Evolutionary conservation across 176 grass and related monocot species (phyloP).

Genomic region (Ensete ventricosum): DNA sequence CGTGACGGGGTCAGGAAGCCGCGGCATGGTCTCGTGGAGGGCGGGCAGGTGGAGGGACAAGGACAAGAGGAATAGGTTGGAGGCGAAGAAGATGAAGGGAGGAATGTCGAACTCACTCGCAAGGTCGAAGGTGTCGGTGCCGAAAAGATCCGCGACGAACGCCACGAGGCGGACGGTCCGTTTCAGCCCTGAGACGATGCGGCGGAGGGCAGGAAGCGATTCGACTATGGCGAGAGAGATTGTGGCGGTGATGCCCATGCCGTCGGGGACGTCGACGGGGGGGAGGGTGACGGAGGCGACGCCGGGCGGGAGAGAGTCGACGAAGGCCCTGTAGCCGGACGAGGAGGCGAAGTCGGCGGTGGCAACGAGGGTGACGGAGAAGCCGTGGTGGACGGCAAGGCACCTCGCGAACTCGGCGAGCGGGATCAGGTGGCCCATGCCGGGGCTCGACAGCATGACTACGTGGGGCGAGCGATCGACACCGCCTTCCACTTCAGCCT

Average conservation of each 20-base stretch:
- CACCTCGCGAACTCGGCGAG: slow-evolving; percentile 28
- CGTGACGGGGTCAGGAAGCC: slow-evolving; percentile 38
- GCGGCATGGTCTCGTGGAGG: slow-evolving; percentile 27
- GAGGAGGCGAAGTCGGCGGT: slow-evolving; percentile 43
- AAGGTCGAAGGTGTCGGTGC: slow-evolving; percentile 21
- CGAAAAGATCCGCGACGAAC: slow-evolving; percentile 38
- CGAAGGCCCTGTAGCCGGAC: slow-evolving; percentile 5
- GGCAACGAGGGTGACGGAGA: slow-evolving; percentile 39
- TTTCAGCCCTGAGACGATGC: slow-evolving; percentile 6
- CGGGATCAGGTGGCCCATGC: slow-evolving; percentile 41
- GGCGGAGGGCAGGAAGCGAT: slow-evolving; percentile 25
- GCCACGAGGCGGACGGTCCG: slow-evolving; percentile 10
- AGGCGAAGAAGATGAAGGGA: slow-evolving; percentile 36
- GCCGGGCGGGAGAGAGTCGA: slow-evolving; percentile 22
- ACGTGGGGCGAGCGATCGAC: slow-evolving; percentile 20
- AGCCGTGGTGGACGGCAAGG: slow-evolving; percentile 23
- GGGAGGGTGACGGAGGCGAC: slow-evolving; percentile 40
- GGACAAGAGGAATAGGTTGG: slow-evolving; percentile 25
- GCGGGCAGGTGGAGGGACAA: slow-evolving; percentile 20
- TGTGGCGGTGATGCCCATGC: slow-evolving; percentile 17
- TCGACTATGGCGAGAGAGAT: slow-evolving; percentile 9
- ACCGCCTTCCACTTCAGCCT: neutral
- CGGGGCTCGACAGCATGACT: slow-evolving; percentile 40
- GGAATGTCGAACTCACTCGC: slow-evolving; percentile 36
- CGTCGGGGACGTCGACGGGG: slow-evolving; percentile 32